Evolutionary conservation across 179 eudicot species (phyloP), one percentile per base, ranked within the genome.

Genomic region (Camellia oleifera): DNA sequence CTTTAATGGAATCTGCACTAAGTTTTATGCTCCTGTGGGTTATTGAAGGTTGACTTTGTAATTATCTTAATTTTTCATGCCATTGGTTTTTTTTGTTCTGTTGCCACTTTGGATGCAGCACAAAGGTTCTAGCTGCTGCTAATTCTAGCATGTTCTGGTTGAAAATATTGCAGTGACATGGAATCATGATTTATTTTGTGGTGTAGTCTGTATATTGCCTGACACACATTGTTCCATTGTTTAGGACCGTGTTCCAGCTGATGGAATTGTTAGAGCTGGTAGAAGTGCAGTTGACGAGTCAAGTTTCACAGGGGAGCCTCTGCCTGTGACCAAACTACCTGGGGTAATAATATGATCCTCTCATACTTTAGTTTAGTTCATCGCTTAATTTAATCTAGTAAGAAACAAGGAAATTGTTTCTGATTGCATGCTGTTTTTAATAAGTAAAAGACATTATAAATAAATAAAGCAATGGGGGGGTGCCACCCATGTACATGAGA

Each of bases 251-350:
- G 83, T 97, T 84, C 99, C 99, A 77, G 98, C 97, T 68, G 99
- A 97, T 92, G 99, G 99, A 74, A 85, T 90, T 75, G 98, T 97
- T 78, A 86, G 82, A 81, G 93, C 93, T 75, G 99, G 99, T 84
- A 95, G 98, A 85, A 97, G 99, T 85, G 88, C 98, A 71, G 94
- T 97, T 74, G 99, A 97, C 52, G 99, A 97, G 85, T 97, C 98
- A 79, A 97, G 99, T 83, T 97, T 97, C 78, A 91, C 98, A 4
- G 99, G 99, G 79, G 99, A 97, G 85, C 99, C 99, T 81, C 83
- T 97, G 58, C 99, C 98, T 53, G 99, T 95, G 80, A 97, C 98
- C 50, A 97, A 97, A 86, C 78, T 94, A 71, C 90, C 94, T 15
- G 99, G 98, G 95, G 99, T 95, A 90, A 82, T 56, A 20, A 77